These are phyloP conservation scores for Tylopilus cervinicoccineus DNA, from an alignment of 768 basidiomycete species.

Conservation along the genomic window DNA sequence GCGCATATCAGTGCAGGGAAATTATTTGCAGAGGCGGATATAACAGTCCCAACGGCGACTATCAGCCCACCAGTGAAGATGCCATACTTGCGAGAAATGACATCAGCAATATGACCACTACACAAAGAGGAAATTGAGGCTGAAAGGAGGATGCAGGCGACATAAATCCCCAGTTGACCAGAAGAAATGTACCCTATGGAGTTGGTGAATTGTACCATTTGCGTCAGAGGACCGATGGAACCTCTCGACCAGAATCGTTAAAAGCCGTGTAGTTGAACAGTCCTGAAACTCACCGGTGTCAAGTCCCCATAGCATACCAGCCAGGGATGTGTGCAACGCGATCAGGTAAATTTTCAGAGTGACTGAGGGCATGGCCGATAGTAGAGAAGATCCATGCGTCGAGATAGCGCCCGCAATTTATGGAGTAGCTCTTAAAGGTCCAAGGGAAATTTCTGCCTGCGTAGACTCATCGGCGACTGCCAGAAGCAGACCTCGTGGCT, in stretches of 20 bases:
- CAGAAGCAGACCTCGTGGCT: background rate
- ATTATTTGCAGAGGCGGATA: conserved; percentile 34
- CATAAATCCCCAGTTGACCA: conserved; percentile 40
- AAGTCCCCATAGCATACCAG: conserved; percentile 30
- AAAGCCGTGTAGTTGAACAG: background rate
- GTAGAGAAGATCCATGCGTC: background rate
- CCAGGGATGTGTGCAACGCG: conserved; percentile 24
- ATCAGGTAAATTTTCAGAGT: conserved; percentile 23
- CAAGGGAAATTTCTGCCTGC: background rate
- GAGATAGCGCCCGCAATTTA: background rate
- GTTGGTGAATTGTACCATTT: conserved; percentile 42
- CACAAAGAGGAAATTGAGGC: conserved; percentile 37
- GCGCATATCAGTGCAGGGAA: conserved; percentile 41
- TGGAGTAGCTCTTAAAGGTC: background rate
- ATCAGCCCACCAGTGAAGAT: conserved; percentile 41
- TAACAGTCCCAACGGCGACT: conserved; percentile 38
- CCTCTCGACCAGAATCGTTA: conserved; percentile 10
- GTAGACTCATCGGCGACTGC: background rate
- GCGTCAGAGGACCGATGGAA: conserved; percentile 42
- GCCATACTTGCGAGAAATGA: conserved; percentile 43
- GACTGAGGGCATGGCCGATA: conserved; percentile 10
- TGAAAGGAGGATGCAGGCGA: conserved; percentile 41
- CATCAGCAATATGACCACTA: conserved; percentile 43
- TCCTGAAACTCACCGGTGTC: conserved; percentile 22
- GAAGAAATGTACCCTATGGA: conserved; percentile 37